Base-by-base conservation (phyloP, 2,329 filamentous ascomycete species). In the Penicillium sp. region DNA sequence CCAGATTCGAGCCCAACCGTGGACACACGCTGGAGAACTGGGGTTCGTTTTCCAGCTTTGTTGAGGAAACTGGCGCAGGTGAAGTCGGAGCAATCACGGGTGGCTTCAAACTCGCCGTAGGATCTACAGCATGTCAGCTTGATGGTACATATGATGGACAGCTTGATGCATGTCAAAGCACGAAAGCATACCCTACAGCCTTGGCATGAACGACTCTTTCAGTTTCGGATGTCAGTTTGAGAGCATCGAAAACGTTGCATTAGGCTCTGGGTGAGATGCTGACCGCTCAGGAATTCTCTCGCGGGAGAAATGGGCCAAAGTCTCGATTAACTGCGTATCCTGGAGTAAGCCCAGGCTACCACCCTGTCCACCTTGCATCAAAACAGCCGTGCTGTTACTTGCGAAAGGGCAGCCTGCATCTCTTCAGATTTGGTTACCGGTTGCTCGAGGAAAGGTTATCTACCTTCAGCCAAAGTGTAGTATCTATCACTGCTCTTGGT, bases 91-190 rank as follows among this genome's bases (percentile, higher is more conserved):
- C 85, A 75, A 60, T 87, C 84, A 38, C 81, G 69, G 1, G 82
- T 85, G n/a, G 82, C 79, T 67, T 86, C 83, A 57, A 87, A 87
- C 47, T 84, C 78, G 16, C 83, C 83, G 56, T 77, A 82, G 0
- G 81, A 81, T 27, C 82, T 82, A 34, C 75, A 14, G 8, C 2
- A 27, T 27, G 24, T 27, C 24, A 27, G 24, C 24, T 5, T 8
- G 18, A 18, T 18, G 18, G 18, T 18, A 18, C 18, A 77, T 81
- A 62, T 82, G 36, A 16, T 11, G 11, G n/a, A 38, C 36, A 38
- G 36, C 14, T 13, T 14, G 36, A 11, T 14, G 5, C 36, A 14
- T 16, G n/a, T 38, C 5, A 11, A 27, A 6, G 24, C 5, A 27
- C 24, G 24, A 27, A 27, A 6, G 52, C 71, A 63, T 58, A 58